These are phyloP conservation scores for Gossypium davidsonii DNA, from an alignment of 441 rosid genomes.

Conservation along the genomic window DNA sequence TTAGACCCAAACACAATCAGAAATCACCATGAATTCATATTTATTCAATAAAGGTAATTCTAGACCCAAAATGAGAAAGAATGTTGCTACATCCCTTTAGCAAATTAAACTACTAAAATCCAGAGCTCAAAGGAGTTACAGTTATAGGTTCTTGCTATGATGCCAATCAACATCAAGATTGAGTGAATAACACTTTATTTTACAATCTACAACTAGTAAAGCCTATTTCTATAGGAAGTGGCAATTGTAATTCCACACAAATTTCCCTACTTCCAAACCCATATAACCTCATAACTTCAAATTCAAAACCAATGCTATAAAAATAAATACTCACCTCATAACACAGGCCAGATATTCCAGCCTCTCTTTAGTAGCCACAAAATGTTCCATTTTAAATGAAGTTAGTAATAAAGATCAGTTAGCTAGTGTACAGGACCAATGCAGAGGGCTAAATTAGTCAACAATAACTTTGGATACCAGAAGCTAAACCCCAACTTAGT, in stretches of 20 bases:
- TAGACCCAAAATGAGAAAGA: too few relatives aligned
- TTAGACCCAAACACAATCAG: too few relatives aligned
- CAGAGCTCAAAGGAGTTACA: background rate
- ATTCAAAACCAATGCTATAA: background rate
- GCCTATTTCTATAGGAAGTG: background rate
- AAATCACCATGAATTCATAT: too few relatives aligned
- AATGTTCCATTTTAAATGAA: background rate
- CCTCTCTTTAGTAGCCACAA: background rate
- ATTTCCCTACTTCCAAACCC: slow-evolving; percentile 9
- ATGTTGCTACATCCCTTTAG: too few relatives aligned
- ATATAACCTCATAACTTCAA: background rate
- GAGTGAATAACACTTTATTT: background rate
- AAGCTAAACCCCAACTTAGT: background rate
- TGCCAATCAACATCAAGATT: background rate
- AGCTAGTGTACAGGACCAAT: background rate
- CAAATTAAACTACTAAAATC: background rate
- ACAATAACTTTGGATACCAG: background rate
- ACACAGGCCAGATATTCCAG: background rate
- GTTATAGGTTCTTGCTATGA: background rate
- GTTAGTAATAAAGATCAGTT: background rate
- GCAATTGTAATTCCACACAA: background rate
- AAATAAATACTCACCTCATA: background rate
- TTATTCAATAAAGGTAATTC: too few relatives aligned
- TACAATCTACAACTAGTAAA: background rate
- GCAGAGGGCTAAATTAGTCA: background rate